Percentiles rank a stretch among this genome's conserved stretches.
Evolutionary conservation across 2,329 filamentous ascomycete species (phyloP).

Genomic region (Chaetothyriales sp.): DNA sequence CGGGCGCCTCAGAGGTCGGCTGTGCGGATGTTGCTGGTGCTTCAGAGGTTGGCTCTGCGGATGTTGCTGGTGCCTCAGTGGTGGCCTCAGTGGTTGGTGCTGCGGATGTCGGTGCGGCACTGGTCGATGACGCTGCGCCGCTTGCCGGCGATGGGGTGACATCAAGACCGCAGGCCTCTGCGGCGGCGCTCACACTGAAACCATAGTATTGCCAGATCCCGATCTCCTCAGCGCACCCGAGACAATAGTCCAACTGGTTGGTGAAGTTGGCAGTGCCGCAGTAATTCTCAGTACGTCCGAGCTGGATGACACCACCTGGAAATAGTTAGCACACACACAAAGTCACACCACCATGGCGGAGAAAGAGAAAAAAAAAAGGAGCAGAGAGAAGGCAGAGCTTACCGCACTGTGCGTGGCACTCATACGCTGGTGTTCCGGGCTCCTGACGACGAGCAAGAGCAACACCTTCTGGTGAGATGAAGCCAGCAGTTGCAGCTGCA

Average conservation of each 20-base stretch:
- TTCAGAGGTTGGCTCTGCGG: slow-evolving; percentile 1
- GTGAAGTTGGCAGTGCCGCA: slow-evolving; percentile 20
- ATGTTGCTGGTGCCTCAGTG: neutral
- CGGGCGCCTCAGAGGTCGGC: neutral
- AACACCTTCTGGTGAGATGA: slow-evolving; percentile 5
- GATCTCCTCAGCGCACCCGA: slow-evolving; percentile 30
- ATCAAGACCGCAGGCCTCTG: slow-evolving; percentile 18
- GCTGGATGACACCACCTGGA: slow-evolving; percentile 19
- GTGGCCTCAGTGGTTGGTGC: neutral
- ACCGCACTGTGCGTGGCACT: slow-evolving; percentile 25
- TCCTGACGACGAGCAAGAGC: slow-evolving; percentile 10
- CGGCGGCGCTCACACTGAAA: slow-evolving; percentile 24
- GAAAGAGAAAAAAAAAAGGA: neutral
- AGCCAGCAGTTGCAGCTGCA: slow-evolving; percentile 3
- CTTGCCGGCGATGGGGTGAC: slow-evolving; percentile 11
- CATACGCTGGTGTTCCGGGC: slow-evolving; percentile 21
- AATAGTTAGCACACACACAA: too few species aligned
- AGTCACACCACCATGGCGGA: too few species aligned
- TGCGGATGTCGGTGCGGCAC: slow-evolving; percentile 18
- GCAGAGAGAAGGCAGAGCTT: slow-evolving; percentile 1
- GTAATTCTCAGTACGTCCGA: slow-evolving; percentile 15
- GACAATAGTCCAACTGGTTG: slow-evolving; percentile 19
- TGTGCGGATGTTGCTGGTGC: slow-evolving; percentile 3
- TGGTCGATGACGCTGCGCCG: slow-evolving; percentile 2
- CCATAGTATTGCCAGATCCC: slow-evolving; percentile 34